Conservation (phyloP, 2,329 filamentous ascomycete genomes). For the Macrophomina pseudophaseolina region DNA sequence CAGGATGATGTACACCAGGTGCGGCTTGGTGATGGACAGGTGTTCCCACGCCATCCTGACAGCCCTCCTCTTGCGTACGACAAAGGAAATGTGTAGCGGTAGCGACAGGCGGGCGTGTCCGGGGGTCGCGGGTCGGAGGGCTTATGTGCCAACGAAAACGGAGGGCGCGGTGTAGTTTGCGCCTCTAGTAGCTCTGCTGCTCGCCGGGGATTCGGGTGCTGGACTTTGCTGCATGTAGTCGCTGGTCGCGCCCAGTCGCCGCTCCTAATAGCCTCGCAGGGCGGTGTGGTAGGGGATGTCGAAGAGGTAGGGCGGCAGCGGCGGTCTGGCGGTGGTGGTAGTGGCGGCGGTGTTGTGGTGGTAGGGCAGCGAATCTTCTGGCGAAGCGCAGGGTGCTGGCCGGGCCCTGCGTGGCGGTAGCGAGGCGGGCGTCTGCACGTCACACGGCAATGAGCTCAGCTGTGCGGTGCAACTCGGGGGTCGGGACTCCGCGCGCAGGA, state of each 20-base stretch:
- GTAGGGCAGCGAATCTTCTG: conserved; percentile 15
- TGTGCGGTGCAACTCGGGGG: not conserved
- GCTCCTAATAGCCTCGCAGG: conserved; percentile 37
- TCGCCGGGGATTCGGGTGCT: conserved; percentile 31
- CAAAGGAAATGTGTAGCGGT: not conserved
- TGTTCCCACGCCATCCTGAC: conserved; percentile 75
- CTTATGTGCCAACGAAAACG: conserved; percentile 37
- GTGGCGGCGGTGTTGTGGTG: not conserved
- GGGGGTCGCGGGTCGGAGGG: not conserved
- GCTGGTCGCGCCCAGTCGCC: conserved; percentile 56
- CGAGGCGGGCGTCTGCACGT: conserved; percentile 13
- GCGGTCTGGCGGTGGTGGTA: not conserved
- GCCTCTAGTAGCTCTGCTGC: conserved; percentile 33
- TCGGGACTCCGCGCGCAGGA: not conserved
- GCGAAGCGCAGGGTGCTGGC: not conserved
- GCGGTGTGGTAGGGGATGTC: not conserved
- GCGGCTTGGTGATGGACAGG: conserved; percentile 86
- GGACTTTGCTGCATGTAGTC: conserved; percentile 51
- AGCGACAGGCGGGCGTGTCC: conserved; percentile 23
- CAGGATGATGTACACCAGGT: conserved; percentile 97
- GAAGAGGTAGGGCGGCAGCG: conserved; percentile 4
- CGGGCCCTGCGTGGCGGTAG: not conserved
- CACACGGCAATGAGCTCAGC: conserved; percentile 12
- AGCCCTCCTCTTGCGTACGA: not conserved
- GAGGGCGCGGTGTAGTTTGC: conserved; percentile 28